Percentiles rank a stretch among this genome's conserved stretches.
These are phyloP conservation scores for Globisporangium viniferum DNA, from an alignment of 352 stramenopile genomes.

Conservation along the genomic window DNA sequence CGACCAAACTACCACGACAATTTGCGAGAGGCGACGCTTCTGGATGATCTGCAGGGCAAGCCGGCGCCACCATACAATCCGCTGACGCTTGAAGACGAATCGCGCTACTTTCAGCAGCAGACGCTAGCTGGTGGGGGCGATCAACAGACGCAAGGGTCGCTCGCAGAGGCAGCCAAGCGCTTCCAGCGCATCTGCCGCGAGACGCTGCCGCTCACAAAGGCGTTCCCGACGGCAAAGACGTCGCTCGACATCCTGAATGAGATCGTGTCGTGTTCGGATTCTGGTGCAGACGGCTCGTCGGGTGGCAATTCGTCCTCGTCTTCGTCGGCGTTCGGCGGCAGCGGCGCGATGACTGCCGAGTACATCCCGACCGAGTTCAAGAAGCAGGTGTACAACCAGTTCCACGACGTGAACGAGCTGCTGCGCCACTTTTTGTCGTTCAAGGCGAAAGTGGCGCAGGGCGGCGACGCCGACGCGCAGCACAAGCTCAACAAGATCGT, in stretches of 20 bases:
- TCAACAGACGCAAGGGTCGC: neutral
- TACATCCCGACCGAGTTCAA: slow-evolving; percentile 86
- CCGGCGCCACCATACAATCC: slow-evolving; percentile 60
- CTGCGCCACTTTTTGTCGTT: slow-evolving; percentile 84
- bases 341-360: slow-evolving; percentile 56
- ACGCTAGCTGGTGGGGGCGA: slow-evolving; percentile 14
- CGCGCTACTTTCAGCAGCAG: slow-evolving; percentile 77
- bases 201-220: slow-evolving; percentile 46
- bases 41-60: slow-evolving; percentile 69
- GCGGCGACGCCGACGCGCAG: slow-evolving; percentile 50
- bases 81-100: slow-evolving; percentile 78
- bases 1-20: slow-evolving; percentile 42
- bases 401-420: slow-evolving; percentile 82
- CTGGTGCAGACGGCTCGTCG: slow-evolving; percentile 39
- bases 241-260: slow-evolving; percentile 60
- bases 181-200: slow-evolving; percentile 44
- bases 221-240: slow-evolving; percentile 49
- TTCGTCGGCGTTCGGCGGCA: slow-evolving; percentile 40
- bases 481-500: slow-evolving; percentile 82
- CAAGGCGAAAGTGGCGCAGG: slow-evolving; percentile 62
- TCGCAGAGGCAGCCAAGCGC: slow-evolving; percentile 31
- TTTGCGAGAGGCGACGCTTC: slow-evolving; percentile 54
- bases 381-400: slow-evolving; percentile 84
- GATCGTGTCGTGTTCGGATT: slow-evolving; percentile 63
- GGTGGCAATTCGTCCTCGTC: slow-evolving; percentile 15